Evolutionary conservation across 2,329 filamentous ascomycete genomes (phyloP), one percentile per base, ranked within the genome.

Genomic region (Juglanconis oblonga): DNA sequence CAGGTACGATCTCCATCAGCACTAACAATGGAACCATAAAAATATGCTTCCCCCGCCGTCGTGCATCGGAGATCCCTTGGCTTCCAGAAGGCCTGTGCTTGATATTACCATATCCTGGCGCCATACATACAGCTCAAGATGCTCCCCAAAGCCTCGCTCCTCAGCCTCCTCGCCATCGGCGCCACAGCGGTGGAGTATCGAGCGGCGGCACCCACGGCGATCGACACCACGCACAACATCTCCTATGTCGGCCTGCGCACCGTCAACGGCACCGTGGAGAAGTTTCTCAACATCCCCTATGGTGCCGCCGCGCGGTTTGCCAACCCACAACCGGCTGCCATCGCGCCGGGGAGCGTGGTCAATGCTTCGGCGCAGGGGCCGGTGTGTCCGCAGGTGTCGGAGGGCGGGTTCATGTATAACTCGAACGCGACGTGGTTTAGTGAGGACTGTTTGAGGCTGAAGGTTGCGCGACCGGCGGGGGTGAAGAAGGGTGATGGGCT

Each of bases 371-470:
- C 52, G 5, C 36, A 53, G 38, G 52, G 52, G 5, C 52, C 52
- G 3, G 52, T 53, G 9, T 53, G 52, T 42, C 52, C 52, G 52
- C 52, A 53, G 29, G 52, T 53, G 10, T 14, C 10, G 52, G 32
- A 33, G 29, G 52, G 36, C 52, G 52, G 52, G 24, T 53, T 32
- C 11, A 32, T 53, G 36, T 53, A 53, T 31, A 53, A 42, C 17
- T 32, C 52, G 6, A 53, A 53, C 38, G 42, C 52, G 24, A 53
- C 52, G 3, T 53, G 52, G 52, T 53, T 53, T 31, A 53, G 52
- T 40, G 52, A 53, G 52, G 52, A 53, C 38, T 53, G 52, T 36
- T 31, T 53, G 24, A 42, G 36, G 52, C 32, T 53, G 36, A 53
- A 53, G 52, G 52, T 53, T 4, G 52, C 52, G 2, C 36, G 52